Evolutionary conservation across 768 basidiomycete genomes (phyloP), one percentile per base, ranked within the genome.

Genomic region (Sutorius australiensis): DNA sequence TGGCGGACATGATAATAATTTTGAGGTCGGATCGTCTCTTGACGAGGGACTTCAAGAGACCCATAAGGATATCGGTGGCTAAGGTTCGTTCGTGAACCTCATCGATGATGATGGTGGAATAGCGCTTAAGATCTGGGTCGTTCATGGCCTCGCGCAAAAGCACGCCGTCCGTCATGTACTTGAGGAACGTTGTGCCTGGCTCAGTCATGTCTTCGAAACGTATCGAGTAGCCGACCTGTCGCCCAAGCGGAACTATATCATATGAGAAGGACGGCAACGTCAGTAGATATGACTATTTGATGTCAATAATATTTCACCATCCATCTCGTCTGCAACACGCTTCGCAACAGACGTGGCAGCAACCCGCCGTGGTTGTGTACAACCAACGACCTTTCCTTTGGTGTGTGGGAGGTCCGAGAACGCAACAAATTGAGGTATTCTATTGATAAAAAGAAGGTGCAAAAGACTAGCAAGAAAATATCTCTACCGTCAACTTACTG

Each of bases 81-180:
- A 98, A 80, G 0, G 97, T 98, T 56, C 95, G 87, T 75, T 99
- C 97, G 75, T 99, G 97, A 6, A 92, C 97, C 74, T 99, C 97
- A 68, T 99, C 97, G 51, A 98, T 83, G 63, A 99, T 98, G 72
- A 99, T 94, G 19, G 95, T 98, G 17, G 92, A 95, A 70, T 99
- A 99, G 4, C 94, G 84, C 27, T 80, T 76, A 36, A 98, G 81
- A 17, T 82, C 79, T 8, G 92, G 89, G 71, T 98, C 95, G 71
- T 95, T 92, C 95, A 98, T 99, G 5, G 93, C 94, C 74, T 97
- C 94, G 17, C 94, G 86, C n/a, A 95, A 82, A 50, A 92, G 84
- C 94, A 98, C 97, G 81, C 95, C 97, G 61, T 99, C 97, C 14
- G 97, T 99, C 95, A 98, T 97, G 75, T 99, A 98, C 69, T 97